Evolutionary conservation across 306 rosid genomes (phyloP), one percentile per base, ranked within the genome.

Genomic region (Fragaria nilgerrensis): DNA sequence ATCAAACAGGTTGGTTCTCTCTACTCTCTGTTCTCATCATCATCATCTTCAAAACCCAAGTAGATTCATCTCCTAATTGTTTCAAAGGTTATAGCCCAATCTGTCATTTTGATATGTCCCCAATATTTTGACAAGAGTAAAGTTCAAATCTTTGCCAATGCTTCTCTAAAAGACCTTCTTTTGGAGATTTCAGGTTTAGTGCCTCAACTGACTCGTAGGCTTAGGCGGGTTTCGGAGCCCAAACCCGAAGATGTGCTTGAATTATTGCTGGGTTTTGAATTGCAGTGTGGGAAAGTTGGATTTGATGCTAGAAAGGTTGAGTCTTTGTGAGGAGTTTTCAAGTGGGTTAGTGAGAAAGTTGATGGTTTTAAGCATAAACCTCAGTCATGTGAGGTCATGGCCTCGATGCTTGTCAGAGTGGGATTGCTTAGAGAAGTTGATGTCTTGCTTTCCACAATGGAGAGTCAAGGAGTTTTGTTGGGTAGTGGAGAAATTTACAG

Each of bases 251-350:
- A 90, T 56, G 86, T 88, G 75, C 91, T 84, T 15, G 86, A 86
- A 25, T 66, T 94, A 37, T 76, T 94, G 53, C 73, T 82, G 62
- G 90, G 86, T 80, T 85, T 87, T 83, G 88, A 82, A 55, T 87
- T 86, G 37, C 76, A 79, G 77, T 78, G 83, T n/a, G 77, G 56
- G 73, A 67, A 39, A 34, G 76, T 39, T 75, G 90, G 81, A 5
- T 7, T 82, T 84, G 74, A 23, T 12, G 74, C 82, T 68, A 82
- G 86, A 58, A 95, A 92, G 82, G 89, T 95, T 63, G 84, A 77
- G 74, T 77, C 85, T 84, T 81, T 92, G 82, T 89, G 90, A 88
- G 73, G 78, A 27, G 82, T 95, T 84, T 90, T 90, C 87, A 90
- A 83, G 75, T 77, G 86, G 82, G 88, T 78, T 74, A 63, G 58